Evolutionary conservation across 441 rosid genomes (phyloP), one percentile per base, ranked within the genome.

Genomic region (Pelargonium fulgidum): DNA sequence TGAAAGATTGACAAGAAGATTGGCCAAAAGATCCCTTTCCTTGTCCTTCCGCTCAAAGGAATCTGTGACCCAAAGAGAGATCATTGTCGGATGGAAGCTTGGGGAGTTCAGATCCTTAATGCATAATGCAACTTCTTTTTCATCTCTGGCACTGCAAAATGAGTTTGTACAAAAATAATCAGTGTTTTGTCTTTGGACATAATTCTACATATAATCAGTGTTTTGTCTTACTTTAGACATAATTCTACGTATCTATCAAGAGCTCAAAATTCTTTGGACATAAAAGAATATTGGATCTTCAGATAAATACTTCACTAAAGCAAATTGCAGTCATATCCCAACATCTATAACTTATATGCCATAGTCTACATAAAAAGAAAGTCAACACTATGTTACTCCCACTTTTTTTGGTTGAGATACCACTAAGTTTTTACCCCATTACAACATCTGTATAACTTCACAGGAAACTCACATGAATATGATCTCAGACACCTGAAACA

Each of bases 21-120:
- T 73, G 6, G 93, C 86, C 80, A 95, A 82, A 44, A 92, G 82
- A 80, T 90, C 93, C 68, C 96, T 85, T 76, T 95, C 99, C 76
- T 75, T 69, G 81, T 88, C 95, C 81, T 90, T 92, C 83, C 97
- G 86, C 85, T 95, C 98, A 68, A 92, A 95, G 13, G 97, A 95
- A 85, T 95, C 97, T 3, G 81, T 83, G 4, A 95, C 90, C 99
- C 99, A 95, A 10, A 85, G 83, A 72, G 93, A 89, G 76, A 95
- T 75, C 98, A 92, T 86, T 58, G 91, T 78, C n/a, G 98, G 87
- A 79, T 92, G 89, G 78, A 84, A 95, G 78, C 85, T 78, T 10
- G 88, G 85, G 2, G 95, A 88, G 72, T 88, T 87, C 76, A 95
- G 76, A 19, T 95, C 99, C 77, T 83, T 91, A 75, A 95, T 86